Conservation (phyloP, 2,329 filamentous ascomycete genomes). For the Colletotrichum noveboracense region DNA sequence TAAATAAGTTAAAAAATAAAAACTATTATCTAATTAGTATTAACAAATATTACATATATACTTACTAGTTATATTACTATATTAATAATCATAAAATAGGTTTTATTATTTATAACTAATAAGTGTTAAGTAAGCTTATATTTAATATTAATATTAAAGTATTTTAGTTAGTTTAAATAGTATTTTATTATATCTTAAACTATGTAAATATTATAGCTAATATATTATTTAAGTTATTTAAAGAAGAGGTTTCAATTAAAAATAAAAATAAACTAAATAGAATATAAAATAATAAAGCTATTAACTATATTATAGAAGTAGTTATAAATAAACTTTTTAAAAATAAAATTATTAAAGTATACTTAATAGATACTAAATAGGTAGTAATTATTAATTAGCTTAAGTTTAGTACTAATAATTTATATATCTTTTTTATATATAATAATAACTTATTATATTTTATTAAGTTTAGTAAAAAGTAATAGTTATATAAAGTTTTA, state of each 20-base stretch:
- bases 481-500: not conserved
- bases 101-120: not conserved
- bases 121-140: not conserved
- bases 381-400: not conserved
- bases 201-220: not conserved
- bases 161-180: not conserved
- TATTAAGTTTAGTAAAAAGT: too few relatives aligned
- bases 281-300: not conserved
- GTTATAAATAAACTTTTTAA: not conserved
- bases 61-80: not conserved
- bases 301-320: not conserved
- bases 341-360: not conserved
- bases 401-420: not conserved
- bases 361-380: not conserved
- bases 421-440: rapidly evolving
- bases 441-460: too few relatives aligned
- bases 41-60: not conserved
- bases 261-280: not conserved
- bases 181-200: not conserved
- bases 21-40: not conserved
- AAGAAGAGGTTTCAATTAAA: not conserved
- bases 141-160: not conserved
- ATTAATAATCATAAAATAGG: not conserved
- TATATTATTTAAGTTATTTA: not conserved
- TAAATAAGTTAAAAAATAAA: not conserved